These are phyloP conservation scores for Jaenimonas drosophilae DNA, from an alignment of 208 protist species.

Conservation along the genomic window DNA sequence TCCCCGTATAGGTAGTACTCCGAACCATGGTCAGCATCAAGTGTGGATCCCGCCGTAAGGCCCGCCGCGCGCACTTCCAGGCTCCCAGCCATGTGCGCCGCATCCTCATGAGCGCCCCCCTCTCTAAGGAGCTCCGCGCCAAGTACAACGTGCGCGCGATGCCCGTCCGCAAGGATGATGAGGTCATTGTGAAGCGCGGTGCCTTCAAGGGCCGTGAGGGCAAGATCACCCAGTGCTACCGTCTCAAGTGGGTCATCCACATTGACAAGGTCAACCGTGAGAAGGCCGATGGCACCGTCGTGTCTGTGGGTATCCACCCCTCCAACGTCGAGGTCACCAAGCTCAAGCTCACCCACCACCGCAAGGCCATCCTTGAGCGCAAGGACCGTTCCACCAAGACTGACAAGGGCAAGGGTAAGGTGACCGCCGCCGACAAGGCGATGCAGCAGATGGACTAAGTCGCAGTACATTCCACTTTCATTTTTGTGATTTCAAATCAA, in stretches of 20 bases:
- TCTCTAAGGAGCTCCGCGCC: constrained; percentile 97
- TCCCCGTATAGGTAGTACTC: no score
- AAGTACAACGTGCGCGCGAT: constrained; percentile 98
- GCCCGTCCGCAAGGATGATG: constrained; percentile 99
- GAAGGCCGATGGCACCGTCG: constrained; percentile 94
- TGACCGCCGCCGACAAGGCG: constrained; percentile 83
- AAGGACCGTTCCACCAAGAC: constrained; percentile 83
- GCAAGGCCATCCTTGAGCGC: constrained; percentile 95
- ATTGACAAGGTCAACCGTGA: constrained; percentile 97
- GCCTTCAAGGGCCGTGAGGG: constrained; percentile 94
- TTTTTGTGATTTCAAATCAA: no score
- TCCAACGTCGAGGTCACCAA: constrained; percentile 99
- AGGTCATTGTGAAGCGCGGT: constrained; percentile 96
- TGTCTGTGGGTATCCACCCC: constrained; percentile 94
- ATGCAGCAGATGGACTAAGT: constrained; percentile 91
- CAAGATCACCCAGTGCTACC: constrained; percentile 97
- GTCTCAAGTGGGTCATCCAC: constrained; percentile 99
- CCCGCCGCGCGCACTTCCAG: constrained; percentile 98
- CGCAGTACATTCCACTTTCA: no score
- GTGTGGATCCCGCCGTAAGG: constrained; percentile 93
- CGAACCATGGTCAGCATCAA: constrained; percentile 87
- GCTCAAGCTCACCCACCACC: constrained; percentile 98
- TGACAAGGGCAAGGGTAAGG: constrained; percentile 91
- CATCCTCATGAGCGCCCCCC: constrained; percentile 96
- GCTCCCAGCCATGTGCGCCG: constrained; percentile 94